These are phyloP conservation scores for Candida xyloterini DNA, from an alignment of 805 yeast species.

Conservation along the genomic window DNA sequence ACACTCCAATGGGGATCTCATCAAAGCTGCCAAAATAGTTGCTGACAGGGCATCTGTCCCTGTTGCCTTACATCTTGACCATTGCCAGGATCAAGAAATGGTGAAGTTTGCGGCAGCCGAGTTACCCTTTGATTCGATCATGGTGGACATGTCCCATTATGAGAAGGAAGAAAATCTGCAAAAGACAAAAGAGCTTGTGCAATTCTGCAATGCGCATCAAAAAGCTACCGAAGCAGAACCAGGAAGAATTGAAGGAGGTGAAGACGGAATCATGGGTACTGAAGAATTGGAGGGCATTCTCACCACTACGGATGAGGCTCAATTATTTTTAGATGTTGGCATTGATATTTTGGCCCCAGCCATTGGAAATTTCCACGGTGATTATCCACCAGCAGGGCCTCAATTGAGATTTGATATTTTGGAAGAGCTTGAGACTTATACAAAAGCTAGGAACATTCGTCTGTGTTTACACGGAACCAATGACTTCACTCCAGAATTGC, in stretches of 20 bases:
- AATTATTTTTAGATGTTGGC: conserved; percentile 32
- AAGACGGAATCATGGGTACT: conserved; percentile 33
- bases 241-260: conserved; percentile 39
- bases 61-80: conserved; percentile 36
- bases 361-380: conserved; percentile 39
- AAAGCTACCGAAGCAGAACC: conserved; percentile 39
- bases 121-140: conserved; percentile 38
- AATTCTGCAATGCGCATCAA: conserved; percentile 27
- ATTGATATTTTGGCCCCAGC: conserved; percentile 38
- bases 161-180: conserved; percentile 34
- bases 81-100: conserved; percentile 33
- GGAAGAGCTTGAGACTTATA: conserved; percentile 25
- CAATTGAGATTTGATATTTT: conserved; percentile 27
- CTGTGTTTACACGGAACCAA: conserved; percentile 38
- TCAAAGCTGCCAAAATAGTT: conserved; percentile 26
- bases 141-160: conserved; percentile 39
- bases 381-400: conserved; percentile 35
- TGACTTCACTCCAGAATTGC: conserved; percentile 30
- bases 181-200: conserved; percentile 31
- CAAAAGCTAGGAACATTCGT: conserved; percentile 19
- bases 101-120: conserved; percentile 31
- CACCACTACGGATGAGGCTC: conserved; percentile 34
- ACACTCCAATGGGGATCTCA: conserved; percentile 31
- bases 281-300: conserved; percentile 32
- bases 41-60: conserved; percentile 35